Conservation (phyloP, 2,329 filamentous ascomycete genomes). For the Clathrospora elynae region DNA sequence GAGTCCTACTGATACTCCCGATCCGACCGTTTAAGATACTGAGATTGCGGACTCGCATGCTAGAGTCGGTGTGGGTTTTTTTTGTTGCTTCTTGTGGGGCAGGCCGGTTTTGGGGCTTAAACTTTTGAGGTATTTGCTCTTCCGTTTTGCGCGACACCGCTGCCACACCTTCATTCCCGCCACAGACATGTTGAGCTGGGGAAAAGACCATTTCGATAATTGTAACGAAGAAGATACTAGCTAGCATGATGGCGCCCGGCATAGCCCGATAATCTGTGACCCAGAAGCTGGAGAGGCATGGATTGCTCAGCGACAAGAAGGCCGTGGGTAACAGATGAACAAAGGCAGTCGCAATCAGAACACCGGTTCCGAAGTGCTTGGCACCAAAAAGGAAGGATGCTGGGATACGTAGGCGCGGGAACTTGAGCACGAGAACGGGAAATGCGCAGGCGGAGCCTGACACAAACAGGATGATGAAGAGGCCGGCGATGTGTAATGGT, state of each 20-base stretch:
- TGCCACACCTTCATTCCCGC: conserved; percentile 52
- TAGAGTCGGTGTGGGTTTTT: conserved; percentile 30
- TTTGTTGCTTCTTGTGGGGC: conserved; percentile 9
- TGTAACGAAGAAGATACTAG: conserved; percentile 64
- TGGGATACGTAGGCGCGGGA: conserved; percentile 64
- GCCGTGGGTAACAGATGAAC: conserved; percentile 71
- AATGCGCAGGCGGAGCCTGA: conserved; percentile 61
- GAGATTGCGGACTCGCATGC: conserved; percentile 32
- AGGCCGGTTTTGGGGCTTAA: conserved; percentile 5
- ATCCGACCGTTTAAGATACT: conserved; percentile 30
- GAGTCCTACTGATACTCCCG: conserved; percentile 38
- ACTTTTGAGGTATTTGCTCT: conserved; percentile 12
- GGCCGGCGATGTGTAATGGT: conserved; percentile 37
- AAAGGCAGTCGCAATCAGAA: conserved; percentile 82
- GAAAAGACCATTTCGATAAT: conserved; percentile 66
- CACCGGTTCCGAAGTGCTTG: conserved; percentile 71
- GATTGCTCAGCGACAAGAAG: conserved; percentile 53
- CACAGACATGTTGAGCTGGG: conserved; percentile 61
- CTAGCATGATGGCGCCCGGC: conserved; percentile 68
- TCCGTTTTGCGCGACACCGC: conserved; percentile 25
- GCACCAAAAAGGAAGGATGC: conserved; percentile 63
- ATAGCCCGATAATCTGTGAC: conserved; percentile 63
- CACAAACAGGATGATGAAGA: conserved; percentile 44
- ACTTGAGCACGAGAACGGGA: conserved; percentile 63
- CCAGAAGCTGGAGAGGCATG: conserved; percentile 63